phyloP scores from a whole-genome alignment of 2,329 filamentous ascomycete genomes.

The Nothopassalora personata region DNA sequence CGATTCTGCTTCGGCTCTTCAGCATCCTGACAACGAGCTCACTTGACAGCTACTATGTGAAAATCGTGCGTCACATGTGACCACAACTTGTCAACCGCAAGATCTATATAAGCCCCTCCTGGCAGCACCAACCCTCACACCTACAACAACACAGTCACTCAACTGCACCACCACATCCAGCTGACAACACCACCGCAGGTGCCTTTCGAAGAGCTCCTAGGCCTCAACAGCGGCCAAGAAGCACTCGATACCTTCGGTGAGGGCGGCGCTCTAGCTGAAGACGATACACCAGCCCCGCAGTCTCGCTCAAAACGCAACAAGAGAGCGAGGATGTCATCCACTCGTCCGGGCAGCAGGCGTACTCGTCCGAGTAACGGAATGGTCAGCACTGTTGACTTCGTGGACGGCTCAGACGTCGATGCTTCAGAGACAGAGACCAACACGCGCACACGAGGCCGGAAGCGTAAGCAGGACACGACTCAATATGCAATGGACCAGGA shows the following conservation, averaged over 20 bases:
- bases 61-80: background rate
- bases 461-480: conserved; percentile 20
- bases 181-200: conserved; percentile 35
- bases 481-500: conserved; percentile 23
- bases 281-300: conserved; percentile 2
- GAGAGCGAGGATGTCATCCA: conserved; percentile 23
- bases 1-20: background rate
- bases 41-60: background rate
- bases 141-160: background rate
- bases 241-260: conserved; percentile 40
- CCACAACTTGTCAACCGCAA: background rate
- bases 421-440: conserved; percentile 15
- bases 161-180: background rate
- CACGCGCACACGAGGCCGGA: conserved; percentile 16
- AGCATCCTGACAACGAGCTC: background rate
- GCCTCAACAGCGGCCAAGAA: conserved; percentile 43
- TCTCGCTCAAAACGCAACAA: background rate
- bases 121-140: background rate
- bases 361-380: conserved; percentile 17
- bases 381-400: conserved; percentile 27
- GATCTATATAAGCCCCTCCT: background rate
- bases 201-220: conserved; percentile 40
- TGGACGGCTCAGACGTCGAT: conserved; percentile 23
- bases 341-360: conserved; percentile 16
- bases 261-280: conserved; percentile 17